Conservation (phyloP, 495 filamentous ascomycete genomes). For the Tuber borchii region DNA sequence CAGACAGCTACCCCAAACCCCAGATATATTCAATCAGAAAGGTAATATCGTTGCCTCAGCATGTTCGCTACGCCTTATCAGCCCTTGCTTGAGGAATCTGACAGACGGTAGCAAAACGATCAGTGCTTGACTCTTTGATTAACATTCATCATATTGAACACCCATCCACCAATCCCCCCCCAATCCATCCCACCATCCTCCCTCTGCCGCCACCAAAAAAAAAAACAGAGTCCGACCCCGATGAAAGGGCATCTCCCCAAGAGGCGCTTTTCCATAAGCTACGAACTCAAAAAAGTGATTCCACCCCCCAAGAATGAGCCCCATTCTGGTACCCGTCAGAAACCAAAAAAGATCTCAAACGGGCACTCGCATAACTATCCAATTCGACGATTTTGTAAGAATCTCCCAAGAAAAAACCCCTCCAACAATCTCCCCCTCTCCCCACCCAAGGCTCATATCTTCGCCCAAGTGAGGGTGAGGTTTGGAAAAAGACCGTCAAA, state of each 20-base stretch:
- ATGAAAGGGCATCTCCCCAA: constrained; percentile 55
- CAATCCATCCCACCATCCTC: constrained; percentile 1
- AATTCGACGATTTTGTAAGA: constrained; percentile 76
- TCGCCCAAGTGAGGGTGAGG: constrained; percentile 45
- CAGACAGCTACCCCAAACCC: background rate
- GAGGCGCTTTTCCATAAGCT: constrained; percentile 56
- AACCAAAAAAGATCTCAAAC: constrained; percentile 40
- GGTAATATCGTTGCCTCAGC: constrained; percentile 1
- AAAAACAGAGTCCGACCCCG: constrained; percentile 55
- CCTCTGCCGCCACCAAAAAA: constrained; percentile 47
- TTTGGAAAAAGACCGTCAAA: constrained; percentile 45
- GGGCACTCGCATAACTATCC: constrained; percentile 99
- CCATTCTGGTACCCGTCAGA: constrained; percentile 89
- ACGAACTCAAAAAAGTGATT: constrained; percentile 57
- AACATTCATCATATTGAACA: constrained; percentile 70
- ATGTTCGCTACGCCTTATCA: background rate
- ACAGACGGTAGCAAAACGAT: constrained; percentile 40
- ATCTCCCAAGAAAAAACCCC: constrained; percentile 43
- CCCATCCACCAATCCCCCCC: background rate
- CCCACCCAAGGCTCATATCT: constrained; percentile 71
- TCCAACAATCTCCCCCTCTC: constrained; percentile 38
- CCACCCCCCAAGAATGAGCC: constrained; percentile 99
- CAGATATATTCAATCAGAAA: background rate
- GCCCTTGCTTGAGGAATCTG: constrained; percentile 13
- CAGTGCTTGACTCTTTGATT: constrained; percentile 99